Base-by-base conservation (phyloP, 2,329 filamentous ascomycete genomes). In the Stemphylium beticola region DNA sequence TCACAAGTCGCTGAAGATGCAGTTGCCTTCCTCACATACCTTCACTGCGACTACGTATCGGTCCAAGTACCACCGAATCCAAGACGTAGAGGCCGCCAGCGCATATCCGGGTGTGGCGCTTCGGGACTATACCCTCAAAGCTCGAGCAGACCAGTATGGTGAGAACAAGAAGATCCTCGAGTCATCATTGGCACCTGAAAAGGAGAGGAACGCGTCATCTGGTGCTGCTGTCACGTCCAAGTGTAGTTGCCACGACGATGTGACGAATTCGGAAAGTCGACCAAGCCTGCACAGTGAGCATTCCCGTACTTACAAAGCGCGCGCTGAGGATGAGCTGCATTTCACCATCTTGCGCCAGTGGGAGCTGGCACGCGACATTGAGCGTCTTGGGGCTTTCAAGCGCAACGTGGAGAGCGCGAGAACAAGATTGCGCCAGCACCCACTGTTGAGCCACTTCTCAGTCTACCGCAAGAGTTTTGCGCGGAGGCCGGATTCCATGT, bases 361-460 rank as follows among this genome's bases (percentile, higher is more conserved):
- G 38, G 50, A 53, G 36, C 36, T 53, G 50, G 38, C 32, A 20
- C 38, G 32, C 14, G 44, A 53, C 26, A 29, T 53, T 2, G 50
- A 43, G 38, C 44, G 50, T 18, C 44, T 53, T 2, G 44, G 41
- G 15, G 32, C n/a, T 2, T 11, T 32, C 18, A 4, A 32, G 22
- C 43, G 37, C 12, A 49, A 17, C 31, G 10, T 48, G 14, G 18
- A 9, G 10, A 20, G 5, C 7, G 44, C 33, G 7, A 38, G 22
- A 17, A 8, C 6, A 9, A 47, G 18, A 14, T 4, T 45, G 18
- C 17, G 7, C 4, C 3, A 40, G 26, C 24, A 29, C 11, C 22
- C 45, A 39, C 22, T 34, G n/a, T 15, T 38, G 9, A 47, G 18
- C 31, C 10, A 36, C 26, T 41, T 8, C n/a, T 41, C 38, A 2